A percentile compares a stretch with the other conserved stretches of the same genome.
Evolutionary conservation across 345 rosid species (phyloP).

Genomic region (Gossypium raimondii): DNA sequence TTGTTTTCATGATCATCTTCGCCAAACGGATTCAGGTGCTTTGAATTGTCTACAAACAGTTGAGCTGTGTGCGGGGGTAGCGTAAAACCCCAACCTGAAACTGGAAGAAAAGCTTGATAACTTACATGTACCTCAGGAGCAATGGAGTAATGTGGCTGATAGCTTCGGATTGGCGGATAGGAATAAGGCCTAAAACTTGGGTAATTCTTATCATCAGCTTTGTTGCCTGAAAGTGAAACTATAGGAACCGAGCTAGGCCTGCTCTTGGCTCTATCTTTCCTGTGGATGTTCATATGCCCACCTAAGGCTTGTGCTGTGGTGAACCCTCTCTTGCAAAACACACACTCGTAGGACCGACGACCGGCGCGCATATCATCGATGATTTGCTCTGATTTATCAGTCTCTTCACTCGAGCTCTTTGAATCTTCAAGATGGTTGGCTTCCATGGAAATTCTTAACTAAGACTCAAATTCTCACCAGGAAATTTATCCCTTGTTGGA

Average conservation of each 20-base stretch:
- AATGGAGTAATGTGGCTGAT: constrained; percentile 22
- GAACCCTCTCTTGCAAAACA: constrained; percentile 89
- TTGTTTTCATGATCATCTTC: constrained; percentile 15
- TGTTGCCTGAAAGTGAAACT: constrained; percentile 14
- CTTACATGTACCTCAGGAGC: constrained; percentile 24
- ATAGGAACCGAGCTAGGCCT: constrained; percentile 28
- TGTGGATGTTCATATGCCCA: constrained; percentile 93
- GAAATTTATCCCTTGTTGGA: neutral
- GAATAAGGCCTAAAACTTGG: constrained; percentile 19
- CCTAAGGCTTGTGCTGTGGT: constrained; percentile 93
- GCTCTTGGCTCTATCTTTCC: constrained; percentile 65
- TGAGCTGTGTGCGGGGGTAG: constrained; percentile 22
- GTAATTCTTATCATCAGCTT: constrained; percentile 25
- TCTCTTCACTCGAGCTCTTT: constrained; percentile 35
- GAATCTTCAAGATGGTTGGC: constrained; percentile 25
- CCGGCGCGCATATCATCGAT: constrained; percentile 26
- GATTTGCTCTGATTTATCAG: constrained; percentile 25
- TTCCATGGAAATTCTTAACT: constrained; percentile 24
- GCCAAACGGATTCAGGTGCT: constrained; percentile 32
- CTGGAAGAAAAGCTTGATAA: constrained; percentile 36
- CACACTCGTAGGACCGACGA: constrained; percentile 52
- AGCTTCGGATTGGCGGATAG: constrained; percentile 25
- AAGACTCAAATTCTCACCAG: neutral
- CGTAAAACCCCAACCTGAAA: constrained; percentile 23
- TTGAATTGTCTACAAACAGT: constrained; percentile 22